Percentiles rank a stretch among this genome's conserved stretches.
Evolutionary conservation across 2,329 filamentous ascomycete species (phyloP).

Genomic region (Pseudofabraea citricarpa): DNA sequence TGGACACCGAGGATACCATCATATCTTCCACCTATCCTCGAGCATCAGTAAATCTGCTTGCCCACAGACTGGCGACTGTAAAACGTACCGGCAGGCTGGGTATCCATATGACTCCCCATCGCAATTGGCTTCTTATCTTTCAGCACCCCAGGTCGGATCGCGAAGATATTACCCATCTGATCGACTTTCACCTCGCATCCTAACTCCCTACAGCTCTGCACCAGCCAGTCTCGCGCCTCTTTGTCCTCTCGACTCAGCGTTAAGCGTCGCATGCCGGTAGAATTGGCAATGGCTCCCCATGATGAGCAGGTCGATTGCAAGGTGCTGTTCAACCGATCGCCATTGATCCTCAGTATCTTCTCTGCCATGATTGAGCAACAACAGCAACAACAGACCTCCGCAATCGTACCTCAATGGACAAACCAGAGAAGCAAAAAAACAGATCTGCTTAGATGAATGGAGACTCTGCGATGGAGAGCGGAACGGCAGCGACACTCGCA

Average conservation of each 20-base stretch:
- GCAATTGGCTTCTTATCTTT: constrained; percentile 57
- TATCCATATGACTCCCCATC: constrained; percentile 65
- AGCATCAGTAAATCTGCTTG: neutral
- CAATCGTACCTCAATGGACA: no score
- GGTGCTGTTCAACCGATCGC: constrained; percentile 18
- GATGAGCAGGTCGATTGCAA: constrained; percentile 18
- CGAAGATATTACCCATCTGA: constrained; percentile 71
- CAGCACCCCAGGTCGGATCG: constrained; percentile 55
- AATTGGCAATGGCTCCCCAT: constrained; percentile 19
- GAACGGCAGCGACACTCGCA: no score
- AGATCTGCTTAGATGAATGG: no score
- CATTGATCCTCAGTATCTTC: constrained; percentile 14
- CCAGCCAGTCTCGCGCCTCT: constrained; percentile 70
- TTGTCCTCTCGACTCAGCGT: constrained; percentile 68
- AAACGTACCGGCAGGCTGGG: constrained; percentile 47
- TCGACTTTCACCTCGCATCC: constrained; percentile 67
- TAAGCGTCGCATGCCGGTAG: constrained; percentile 65
- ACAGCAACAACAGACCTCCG: no score
- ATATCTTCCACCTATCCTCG: constrained; percentile 46
- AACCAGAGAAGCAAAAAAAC: no score
- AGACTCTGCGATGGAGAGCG: no score
- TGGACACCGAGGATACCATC: constrained; percentile 73
- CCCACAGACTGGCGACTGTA: neutral
- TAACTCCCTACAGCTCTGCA: constrained; percentile 52
- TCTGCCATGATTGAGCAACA: constrained; percentile 8